Evolutionary conservation across 2,329 filamentous ascomycete species (phyloP).

Genomic region (Incumbomyces lentus): DNA sequence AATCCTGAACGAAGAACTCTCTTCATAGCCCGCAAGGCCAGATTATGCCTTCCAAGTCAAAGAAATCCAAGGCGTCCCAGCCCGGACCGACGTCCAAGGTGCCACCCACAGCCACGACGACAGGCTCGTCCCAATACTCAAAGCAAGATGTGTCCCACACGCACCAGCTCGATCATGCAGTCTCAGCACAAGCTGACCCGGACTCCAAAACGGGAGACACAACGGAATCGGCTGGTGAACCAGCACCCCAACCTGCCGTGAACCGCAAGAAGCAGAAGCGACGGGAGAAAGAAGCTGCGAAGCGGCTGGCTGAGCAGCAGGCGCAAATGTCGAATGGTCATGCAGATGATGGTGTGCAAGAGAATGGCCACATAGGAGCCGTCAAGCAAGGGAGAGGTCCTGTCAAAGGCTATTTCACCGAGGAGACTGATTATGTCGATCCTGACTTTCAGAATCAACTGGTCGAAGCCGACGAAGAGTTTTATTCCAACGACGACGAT

Average conservation of each 20-base stretch:
- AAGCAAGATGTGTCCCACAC: conserved; percentile 12
- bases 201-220: conserved; percentile 24
- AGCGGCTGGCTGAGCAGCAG: conserved; percentile 49
- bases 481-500: conserved; percentile 46
- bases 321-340: conserved; percentile 20
- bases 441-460: conserved; percentile 31
- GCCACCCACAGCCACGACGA: conserved; percentile 1
- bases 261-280: conserved; percentile 96
- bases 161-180: conserved; percentile 19
- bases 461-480: conserved; percentile 44
- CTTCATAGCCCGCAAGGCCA: neutral
- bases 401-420: conserved; percentile 22
- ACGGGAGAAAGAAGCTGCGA: conserved; percentile 70
- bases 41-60: conserved; percentile 21
- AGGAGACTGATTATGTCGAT: conserved; percentile 25
- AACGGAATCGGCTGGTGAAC: conserved; percentile 20
- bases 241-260: conserved; percentile 39
- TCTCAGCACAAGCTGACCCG: conserved; percentile 17
- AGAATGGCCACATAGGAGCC: conserved; percentile 14
- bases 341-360: neutral
- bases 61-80: conserved; percentile 13
- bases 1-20: conserved; percentile 1
- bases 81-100: conserved; percentile 9
- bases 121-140: conserved; percentile 12
- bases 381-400: conserved; percentile 20